Evolutionary conservation across 805 yeast species (phyloP).

Genomic region (Candida hungchunana): DNA sequence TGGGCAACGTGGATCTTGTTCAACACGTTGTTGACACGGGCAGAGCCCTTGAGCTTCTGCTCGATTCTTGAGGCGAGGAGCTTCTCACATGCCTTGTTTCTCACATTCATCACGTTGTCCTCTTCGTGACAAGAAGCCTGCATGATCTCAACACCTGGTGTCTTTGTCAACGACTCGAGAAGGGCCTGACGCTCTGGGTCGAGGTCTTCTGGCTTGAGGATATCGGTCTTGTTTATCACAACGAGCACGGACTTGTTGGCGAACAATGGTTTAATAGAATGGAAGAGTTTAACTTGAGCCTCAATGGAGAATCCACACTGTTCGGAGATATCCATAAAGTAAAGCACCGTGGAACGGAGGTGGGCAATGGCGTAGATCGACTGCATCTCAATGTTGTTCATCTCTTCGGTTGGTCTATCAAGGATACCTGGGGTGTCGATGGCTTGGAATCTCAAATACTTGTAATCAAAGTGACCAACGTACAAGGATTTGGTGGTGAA

Average conservation of each 20-base stretch:
- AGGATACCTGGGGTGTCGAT: conserved; percentile 98
- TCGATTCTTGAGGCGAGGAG: conserved; percentile 92
- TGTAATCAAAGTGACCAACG: conserved; percentile 98
- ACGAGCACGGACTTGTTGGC: conserved; percentile 96
- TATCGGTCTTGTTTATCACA: conserved; percentile 93
- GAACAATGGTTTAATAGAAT: conserved; percentile 93
- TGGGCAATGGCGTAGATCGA: conserved; percentile 98
- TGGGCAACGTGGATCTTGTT: conserved; percentile 93
- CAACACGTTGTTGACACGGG: conserved; percentile 82
- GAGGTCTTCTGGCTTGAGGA: conserved; percentile 79
- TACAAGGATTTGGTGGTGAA: conserved; percentile 96
- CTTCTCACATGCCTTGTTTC: conserved; percentile 97
- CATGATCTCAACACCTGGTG: conserved; percentile 87
- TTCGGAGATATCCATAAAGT: conserved; percentile 97
- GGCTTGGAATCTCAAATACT: conserved; percentile 96
- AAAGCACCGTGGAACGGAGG: conserved; percentile 90
- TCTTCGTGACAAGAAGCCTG: conserved; percentile 90
- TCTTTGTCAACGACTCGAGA: conserved; percentile 57
- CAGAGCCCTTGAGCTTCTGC: conserved; percentile 89
- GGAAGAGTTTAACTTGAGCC: conserved; percentile 95
- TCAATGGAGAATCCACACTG: conserved; percentile 98
- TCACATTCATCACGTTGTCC: conserved; percentile 91
- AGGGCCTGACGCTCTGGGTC: conserved; percentile 69
- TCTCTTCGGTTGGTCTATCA: conserved; percentile 98
- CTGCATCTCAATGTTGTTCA: conserved; percentile 99